Conservation (phyloP, 2,329 filamentous ascomycete genomes). For the Phialophora verrucosa region DNA sequence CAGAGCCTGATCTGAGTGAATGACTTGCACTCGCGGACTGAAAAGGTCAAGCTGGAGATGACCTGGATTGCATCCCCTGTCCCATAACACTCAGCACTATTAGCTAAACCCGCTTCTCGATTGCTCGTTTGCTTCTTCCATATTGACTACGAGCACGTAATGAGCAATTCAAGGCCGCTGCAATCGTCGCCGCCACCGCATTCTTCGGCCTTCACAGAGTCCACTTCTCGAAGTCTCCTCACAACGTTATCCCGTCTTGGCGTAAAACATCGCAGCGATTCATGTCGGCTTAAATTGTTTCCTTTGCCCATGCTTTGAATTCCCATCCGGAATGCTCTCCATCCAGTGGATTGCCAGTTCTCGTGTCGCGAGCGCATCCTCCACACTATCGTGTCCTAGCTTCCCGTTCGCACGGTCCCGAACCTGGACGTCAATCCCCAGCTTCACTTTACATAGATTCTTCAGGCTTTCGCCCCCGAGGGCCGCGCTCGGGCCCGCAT, state of each 20-base stretch:
- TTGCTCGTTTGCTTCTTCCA: not conserved
- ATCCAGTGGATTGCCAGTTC: constrained; percentile 50
- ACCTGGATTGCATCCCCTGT: too few species aligned
- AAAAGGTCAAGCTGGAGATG: too few species aligned
- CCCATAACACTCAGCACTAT: too few species aligned
- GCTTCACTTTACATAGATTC: constrained; percentile 31
- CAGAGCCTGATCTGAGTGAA: too few species aligned
- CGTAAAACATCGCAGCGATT: too few species aligned
- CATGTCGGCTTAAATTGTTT: not conserved
- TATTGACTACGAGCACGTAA: not conserved
- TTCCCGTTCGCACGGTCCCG: constrained; percentile 15
- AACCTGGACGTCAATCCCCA: constrained; percentile 41
- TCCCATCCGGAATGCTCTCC: constrained; percentile 22
- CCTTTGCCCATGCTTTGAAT: not conserved
- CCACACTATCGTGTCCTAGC: constrained; percentile 50
- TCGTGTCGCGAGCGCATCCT: constrained; percentile 54
- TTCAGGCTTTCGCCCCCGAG: constrained; percentile 38
- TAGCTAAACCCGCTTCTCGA: too few species aligned
- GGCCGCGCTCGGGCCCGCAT: constrained; percentile 12
- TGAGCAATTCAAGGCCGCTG: not conserved
- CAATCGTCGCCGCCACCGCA: too few species aligned
- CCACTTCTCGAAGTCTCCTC: too few species aligned
- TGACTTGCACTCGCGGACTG: too few species aligned
- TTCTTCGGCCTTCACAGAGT: not conserved
- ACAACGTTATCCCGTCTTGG: too few species aligned